phyloP scores from a whole-genome alignment of 495 filamentous ascomycete species.

The Penicillium macrosclerotiorum region DNA sequence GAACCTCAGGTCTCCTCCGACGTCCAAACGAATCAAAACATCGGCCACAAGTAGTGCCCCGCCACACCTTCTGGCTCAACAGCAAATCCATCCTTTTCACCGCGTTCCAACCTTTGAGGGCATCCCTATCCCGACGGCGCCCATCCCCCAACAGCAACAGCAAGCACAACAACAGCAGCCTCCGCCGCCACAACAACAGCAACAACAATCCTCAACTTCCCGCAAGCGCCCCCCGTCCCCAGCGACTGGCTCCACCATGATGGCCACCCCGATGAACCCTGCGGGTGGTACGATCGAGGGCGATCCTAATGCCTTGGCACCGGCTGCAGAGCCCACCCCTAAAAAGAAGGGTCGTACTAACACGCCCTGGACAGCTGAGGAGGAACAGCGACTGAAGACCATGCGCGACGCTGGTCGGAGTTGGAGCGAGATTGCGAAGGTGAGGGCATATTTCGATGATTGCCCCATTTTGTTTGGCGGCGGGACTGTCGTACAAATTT shows the following conservation, averaged over 20 bases:
- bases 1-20: constrained; percentile 38
- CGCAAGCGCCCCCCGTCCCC: constrained; percentile 50
- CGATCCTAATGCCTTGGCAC: constrained; percentile 27
- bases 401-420: constrained; percentile 92
- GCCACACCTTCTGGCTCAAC: constrained; percentile 41
- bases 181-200: constrained; percentile 31
- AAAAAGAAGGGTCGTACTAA: constrained; percentile 94
- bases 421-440: constrained; percentile 98
- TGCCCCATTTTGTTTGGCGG: background rate
- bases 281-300: constrained; percentile 29
- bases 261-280: constrained; percentile 28
- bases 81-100: constrained; percentile 44
- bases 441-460: constrained; percentile 28
- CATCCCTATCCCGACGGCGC: constrained; percentile 39
- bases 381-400: constrained; percentile 86
- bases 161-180: constrained; percentile 22
- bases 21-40: constrained; percentile 45
- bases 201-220: constrained; percentile 25
- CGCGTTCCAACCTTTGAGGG: constrained; percentile 39
- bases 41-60: constrained; percentile 38
- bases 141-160: constrained; percentile 36
- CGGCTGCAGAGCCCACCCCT: constrained; percentile 51
- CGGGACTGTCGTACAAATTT: too few species aligned
- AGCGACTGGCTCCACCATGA: constrained; percentile 30
- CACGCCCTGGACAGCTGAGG: constrained; percentile 93